Evolutionary conservation across 257 asterid species (phyloP).

Genomic region (Linaria vulgaris): DNA sequence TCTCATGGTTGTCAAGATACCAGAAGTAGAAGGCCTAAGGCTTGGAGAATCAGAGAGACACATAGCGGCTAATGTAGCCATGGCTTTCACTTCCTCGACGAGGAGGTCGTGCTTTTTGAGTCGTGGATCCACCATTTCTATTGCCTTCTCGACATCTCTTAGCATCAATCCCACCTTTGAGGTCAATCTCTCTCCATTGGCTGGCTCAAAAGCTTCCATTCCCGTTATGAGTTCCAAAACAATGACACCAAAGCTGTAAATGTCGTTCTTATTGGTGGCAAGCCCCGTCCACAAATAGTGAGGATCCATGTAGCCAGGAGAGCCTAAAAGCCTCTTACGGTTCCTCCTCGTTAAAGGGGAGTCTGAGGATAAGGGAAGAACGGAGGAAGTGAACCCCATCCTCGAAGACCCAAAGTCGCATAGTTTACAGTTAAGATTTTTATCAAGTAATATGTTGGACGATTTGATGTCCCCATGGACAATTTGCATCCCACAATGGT

Average conservation of each 20-base stretch:
- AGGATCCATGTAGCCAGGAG: slow-evolving; percentile 83
- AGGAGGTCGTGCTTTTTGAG: slow-evolving; percentile 33
- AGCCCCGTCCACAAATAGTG: slow-evolving; percentile 62
- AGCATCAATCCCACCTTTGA: slow-evolving; percentile 40
- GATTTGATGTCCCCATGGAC: slow-evolving; percentile 76
- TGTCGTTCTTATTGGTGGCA: slow-evolving; percentile 63
- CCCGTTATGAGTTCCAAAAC: slow-evolving; percentile 70
- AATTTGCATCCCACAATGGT: slow-evolving; percentile 45
- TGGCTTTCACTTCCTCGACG: slow-evolving; percentile 39
- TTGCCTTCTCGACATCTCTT: slow-evolving; percentile 38
- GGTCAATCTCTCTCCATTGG: slow-evolving; percentile 46
- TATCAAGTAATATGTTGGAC: slow-evolving; percentile 59
- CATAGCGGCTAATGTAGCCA: slow-evolving; percentile 26
- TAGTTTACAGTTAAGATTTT: slow-evolving; percentile 54
- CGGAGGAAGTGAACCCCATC: slow-evolving; percentile 58
- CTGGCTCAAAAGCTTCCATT: slow-evolving; percentile 44
- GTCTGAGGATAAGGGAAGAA: slow-evolving; percentile 31
- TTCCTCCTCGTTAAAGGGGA: slow-evolving; percentile 20
- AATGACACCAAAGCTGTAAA: slow-evolving; percentile 63
- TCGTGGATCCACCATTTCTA: slow-evolving; percentile 54
- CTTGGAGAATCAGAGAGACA: slow-evolving; percentile 24
- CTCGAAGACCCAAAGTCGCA: slow-evolving; percentile 79
- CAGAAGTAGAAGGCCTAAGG: slow-evolving; percentile 28
- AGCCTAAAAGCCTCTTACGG: slow-evolving; percentile 46
- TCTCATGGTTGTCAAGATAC: slow-evolving; percentile 23